Evolutionary conservation across 1,284 basidiomycete genomes (phyloP).

Genomic region (Ceratobasidium sp.): DNA sequence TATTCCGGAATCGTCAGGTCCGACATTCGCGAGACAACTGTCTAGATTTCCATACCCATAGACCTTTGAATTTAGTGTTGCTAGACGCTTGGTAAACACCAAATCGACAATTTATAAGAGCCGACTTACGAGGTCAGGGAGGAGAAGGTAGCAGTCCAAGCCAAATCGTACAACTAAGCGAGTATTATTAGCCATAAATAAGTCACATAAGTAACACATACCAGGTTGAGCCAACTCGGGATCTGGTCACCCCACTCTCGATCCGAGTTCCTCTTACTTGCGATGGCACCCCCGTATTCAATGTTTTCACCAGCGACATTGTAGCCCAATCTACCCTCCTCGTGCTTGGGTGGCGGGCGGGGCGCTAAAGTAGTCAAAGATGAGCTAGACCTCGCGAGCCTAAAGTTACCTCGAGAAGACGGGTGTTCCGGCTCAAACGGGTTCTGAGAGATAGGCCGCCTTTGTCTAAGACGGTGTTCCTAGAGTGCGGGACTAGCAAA

Average conservation of each 20-base stretch:
- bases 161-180: constrained; percentile 22
- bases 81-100: background rate
- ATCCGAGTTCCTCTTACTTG: constrained; percentile 20
- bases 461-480: constrained; percentile 32
- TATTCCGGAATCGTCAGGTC: background rate
- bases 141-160: constrained; percentile 27
- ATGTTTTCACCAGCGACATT: background rate
- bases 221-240: constrained; percentile 29
- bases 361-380: background rate
- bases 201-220: background rate
- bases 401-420: background rate
- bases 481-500: constrained; percentile 11
- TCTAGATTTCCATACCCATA: constrained; percentile 6
- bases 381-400: too few species aligned
- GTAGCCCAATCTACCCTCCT: background rate
- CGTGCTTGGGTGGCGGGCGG: background rate
- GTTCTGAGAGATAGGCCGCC: constrained; percentile 39
- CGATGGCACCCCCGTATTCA: background rate
- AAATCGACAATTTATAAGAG: background rate
- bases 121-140: constrained; percentile 20
- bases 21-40: background rate
- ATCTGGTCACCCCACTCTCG: constrained; percentile 24
- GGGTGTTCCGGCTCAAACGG: constrained; percentile 8
- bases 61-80: constrained; percentile 7
- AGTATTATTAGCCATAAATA: background rate